Base-by-base conservation (phyloP, 805 yeast species). In the Hanseniaspora thailandica region DNA sequence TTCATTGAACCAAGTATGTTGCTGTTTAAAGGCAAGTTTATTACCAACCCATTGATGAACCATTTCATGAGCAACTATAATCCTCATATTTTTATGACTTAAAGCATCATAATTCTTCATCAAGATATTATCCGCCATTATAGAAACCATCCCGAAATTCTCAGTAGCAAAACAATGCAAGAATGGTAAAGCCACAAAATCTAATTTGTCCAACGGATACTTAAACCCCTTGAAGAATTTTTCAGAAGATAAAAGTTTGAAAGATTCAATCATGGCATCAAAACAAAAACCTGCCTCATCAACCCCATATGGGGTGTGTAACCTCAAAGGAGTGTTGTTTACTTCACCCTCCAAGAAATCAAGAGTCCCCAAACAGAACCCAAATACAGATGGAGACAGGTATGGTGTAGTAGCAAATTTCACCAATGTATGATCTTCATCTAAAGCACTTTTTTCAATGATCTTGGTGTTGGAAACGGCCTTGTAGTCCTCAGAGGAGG, bases 11-110 rank as follows among this genome's bases (percentile, higher is more conserved):
- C 93, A 84, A 36, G 84, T 67, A 60, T 76, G 72, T 48, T 74
- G 75, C 82, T 86, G 84, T 48, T 81, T 83, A 60, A 83, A 82
- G 1, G 85, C 71, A 2, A 83, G 73, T 58, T 72, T 69, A 58
- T 85, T 79, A 8, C 93, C 94, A 54, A 85, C 65, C 86, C 87
- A 85, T 67, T 84, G 90, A 63, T 85, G 94, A 28, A 83, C 80
- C 57, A 84, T 61, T 61, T 84, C 89, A 63, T 85, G 94, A 1
- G 77, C 79, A 8, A 85, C 61, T 44, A 84, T 71, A 60, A 81
- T 83, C 56, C 76, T 68, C 23, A 78, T 61, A 56, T 69, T 70
- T 36, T 68, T 65, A 2, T 58, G 58, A 13, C 62, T 57, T 2
- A 62, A 58, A 6, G 57, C 47, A 6, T 59, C 54, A 41, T 71